These are phyloP conservation scores for Paxillus involutus DNA, from an alignment of 768 basidiomycete genomes.

Conservation along the genomic window DNA sequence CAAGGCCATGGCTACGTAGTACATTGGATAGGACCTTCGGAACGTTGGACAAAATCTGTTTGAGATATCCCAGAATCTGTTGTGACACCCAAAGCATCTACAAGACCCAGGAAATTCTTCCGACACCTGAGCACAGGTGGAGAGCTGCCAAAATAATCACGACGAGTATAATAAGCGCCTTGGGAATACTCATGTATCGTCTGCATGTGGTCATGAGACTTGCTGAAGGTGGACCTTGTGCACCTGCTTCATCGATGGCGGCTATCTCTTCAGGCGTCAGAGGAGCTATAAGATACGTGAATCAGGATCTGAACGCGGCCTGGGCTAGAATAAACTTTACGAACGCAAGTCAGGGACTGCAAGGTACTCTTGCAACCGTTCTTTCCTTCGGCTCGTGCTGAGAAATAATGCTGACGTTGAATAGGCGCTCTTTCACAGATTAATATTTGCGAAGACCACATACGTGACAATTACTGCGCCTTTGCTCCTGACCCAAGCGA, in stretches of 20 bases:
- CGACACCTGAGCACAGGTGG: background rate
- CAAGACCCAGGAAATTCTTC: background rate
- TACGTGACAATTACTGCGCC: constrained; percentile 69
- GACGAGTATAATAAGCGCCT: background rate
- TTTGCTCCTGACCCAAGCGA: constrained; percentile 69
- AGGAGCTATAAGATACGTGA: constrained; percentile 34
- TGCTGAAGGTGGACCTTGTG: constrained; percentile 41
- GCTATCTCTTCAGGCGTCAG: constrained; percentile 58
- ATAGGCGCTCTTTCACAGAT: background rate
- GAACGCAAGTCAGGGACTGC: constrained; percentile 58
- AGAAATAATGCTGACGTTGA: background rate
- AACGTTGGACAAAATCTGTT: too few species aligned
- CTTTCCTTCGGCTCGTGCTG: constrained; percentile 60
- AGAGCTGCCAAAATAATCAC: background rate
- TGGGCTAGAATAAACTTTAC: constrained; percentile 8
- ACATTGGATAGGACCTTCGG: too few species aligned
- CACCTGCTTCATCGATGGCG: constrained; percentile 56
- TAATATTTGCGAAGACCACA: background rate
- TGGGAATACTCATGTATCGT: background rate
- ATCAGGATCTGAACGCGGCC: background rate
- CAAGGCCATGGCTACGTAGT: too few species aligned
- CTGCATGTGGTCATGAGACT: background rate
- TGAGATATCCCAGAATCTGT: too few species aligned
- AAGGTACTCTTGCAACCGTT: constrained; percentile 67
- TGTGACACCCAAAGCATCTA: background rate